These are phyloP conservation scores for Diplotaxis tenuifolia DNA, from an alignment of 345 rosid genomes.

Conservation along the genomic window DNA sequence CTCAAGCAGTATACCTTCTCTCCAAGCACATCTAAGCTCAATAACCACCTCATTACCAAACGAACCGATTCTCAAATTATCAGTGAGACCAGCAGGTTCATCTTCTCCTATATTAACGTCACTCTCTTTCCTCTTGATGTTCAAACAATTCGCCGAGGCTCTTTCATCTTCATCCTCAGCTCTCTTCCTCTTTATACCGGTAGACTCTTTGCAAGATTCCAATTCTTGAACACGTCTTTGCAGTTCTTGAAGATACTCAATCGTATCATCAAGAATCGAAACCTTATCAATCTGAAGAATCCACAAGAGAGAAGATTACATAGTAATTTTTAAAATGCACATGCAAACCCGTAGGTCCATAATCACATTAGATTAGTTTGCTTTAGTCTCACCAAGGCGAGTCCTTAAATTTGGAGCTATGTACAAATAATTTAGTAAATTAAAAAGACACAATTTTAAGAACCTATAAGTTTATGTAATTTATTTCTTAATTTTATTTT, in stretches of 20 bases:
- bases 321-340: background rate
- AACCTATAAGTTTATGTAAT: too few relatives aligned
- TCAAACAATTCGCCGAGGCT: constrained; percentile 56
- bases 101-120: constrained; percentile 43
- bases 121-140: constrained; percentile 62
- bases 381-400: background rate
- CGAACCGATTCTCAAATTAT: constrained; percentile 42
- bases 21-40: constrained; percentile 73
- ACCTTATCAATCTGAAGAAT: constrained; percentile 63
- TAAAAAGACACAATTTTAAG: too few relatives aligned
- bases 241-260: constrained; percentile 66
- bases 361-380: background rate
- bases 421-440: too few relatives aligned
- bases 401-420: too few relatives aligned
- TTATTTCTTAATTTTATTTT: too few relatives aligned
- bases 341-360: background rate
- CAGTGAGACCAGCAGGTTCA: constrained; percentile 38
- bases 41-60: constrained; percentile 56
- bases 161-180: constrained; percentile 54
- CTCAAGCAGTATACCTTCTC: constrained; percentile 78
- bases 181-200: constrained; percentile 44
- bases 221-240: constrained; percentile 65
- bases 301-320: background rate
- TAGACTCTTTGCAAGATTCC: constrained; percentile 45
- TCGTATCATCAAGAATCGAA: constrained; percentile 76